A percentile compares a stretch with the other conserved stretches of the same genome.
phyloP scores from a whole-genome alignment of 257 asterid species.

The Solanum ossicruentum region DNA sequence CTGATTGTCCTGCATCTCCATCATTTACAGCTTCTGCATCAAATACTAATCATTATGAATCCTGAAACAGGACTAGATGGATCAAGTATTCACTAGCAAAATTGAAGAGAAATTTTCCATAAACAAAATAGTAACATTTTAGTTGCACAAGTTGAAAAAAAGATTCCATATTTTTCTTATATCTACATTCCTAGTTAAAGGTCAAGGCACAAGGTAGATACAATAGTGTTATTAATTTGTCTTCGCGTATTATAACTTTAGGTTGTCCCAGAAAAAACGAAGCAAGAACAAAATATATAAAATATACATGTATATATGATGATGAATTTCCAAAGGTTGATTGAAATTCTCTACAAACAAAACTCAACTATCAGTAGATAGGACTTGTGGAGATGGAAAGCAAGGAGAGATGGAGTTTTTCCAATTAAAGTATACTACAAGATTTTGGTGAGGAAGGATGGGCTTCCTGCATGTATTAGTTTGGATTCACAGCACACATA shows the following conservation, averaged over 20 bases:
- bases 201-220: not conserved
- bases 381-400: not conserved
- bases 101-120: not conserved
- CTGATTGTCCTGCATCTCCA: constrained; percentile 40
- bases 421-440: not conserved
- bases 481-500: not conserved
- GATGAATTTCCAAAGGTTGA: not conserved
- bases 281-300: not conserved
- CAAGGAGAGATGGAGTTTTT: not conserved
- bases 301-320: not conserved
- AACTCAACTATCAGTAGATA: not conserved
- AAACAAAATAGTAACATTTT: not conserved
- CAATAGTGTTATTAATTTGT: not conserved
- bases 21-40: constrained; percentile 22
- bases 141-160: not conserved
- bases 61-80: not conserved
- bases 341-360: not conserved
- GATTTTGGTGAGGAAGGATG: not conserved
- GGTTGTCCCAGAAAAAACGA: not conserved
- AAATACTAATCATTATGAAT: not conserved
- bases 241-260: not conserved
- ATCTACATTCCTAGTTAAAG: not conserved
- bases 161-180: not conserved
- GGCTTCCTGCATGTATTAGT: not conserved
- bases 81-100: not conserved